phyloP scores from a whole-genome alignment of 1,139 yeast species.

The Debaryomycetaceae sp. region DNA sequence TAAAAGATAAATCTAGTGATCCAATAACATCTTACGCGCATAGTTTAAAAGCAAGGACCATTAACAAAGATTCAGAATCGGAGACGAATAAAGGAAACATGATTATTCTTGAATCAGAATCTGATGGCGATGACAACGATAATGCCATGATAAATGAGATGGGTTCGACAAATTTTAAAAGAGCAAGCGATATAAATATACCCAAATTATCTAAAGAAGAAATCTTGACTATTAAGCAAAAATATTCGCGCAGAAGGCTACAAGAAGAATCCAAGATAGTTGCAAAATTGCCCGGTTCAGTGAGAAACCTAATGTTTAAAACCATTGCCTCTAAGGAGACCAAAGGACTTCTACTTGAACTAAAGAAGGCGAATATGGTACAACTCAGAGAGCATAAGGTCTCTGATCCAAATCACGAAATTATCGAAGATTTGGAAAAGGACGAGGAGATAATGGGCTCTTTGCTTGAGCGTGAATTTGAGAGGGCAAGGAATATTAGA shows the following conservation, averaged over 20 bases:
- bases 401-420: slow-evolving; percentile 28
- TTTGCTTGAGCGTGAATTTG: slow-evolving; percentile 62
- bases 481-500: slow-evolving; percentile 48
- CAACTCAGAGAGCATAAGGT: slow-evolving; percentile 28
- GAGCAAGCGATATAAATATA: slow-evolving; percentile 13
- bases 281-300: slow-evolving; percentile 9
- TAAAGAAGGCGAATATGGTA: slow-evolving; percentile 33
- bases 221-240: slow-evolving; percentile 32
- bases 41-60: slow-evolving; percentile 20
- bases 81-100: slow-evolving; percentile 18
- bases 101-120: slow-evolving; percentile 24
- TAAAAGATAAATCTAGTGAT: slow-evolving; percentile 10
- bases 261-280: slow-evolving; percentile 3
- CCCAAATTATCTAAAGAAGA: slow-evolving; percentile 39
- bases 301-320: slow-evolving; percentile 8
- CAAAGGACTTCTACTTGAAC: slow-evolving; percentile 19
- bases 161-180: not conserved
- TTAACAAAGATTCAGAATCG: slow-evolving; percentile 12
- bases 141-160: not conserved
- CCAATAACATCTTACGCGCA: slow-evolving; percentile 40
- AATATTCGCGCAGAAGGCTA: slow-evolving; percentile 24
- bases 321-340: slow-evolving; percentile 6
- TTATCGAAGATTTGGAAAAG: slow-evolving; percentile 34
- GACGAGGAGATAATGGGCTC: slow-evolving; percentile 44
- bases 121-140: slow-evolving; percentile 9